A percentile compares a stretch with the other conserved stretches of the same genome.
Evolutionary conservation across 345 rosid species (phyloP).

Genomic region (Gossypium mustelinum): DNA sequence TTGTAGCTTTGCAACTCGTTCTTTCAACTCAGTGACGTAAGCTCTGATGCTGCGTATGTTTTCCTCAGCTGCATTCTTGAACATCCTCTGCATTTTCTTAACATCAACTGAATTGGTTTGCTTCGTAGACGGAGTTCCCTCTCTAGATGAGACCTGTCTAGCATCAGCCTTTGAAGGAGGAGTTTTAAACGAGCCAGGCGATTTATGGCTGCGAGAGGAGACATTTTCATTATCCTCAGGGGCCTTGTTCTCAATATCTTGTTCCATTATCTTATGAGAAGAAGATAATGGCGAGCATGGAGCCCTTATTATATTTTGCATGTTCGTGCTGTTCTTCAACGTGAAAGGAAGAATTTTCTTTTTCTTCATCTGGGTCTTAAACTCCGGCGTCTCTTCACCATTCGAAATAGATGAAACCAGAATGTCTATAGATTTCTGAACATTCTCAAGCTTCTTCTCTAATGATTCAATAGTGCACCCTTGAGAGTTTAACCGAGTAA

Average conservation of each 20-base stretch:
- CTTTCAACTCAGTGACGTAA: slow-evolving; percentile 85
- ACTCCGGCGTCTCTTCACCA: slow-evolving; percentile 45
- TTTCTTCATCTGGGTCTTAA: slow-evolving; percentile 49
- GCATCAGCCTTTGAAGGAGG: slow-evolving; percentile 43
- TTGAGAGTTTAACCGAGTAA: slow-evolving; percentile 68
- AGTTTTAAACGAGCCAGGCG: slow-evolving; percentile 30
- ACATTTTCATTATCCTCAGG: slow-evolving; percentile 45
- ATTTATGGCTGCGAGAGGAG: slow-evolving; percentile 27
- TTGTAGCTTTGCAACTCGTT: slow-evolving; percentile 92
- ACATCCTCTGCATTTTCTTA: slow-evolving; percentile 78
- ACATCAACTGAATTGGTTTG: slow-evolving; percentile 75
- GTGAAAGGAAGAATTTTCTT: slow-evolving; percentile 69
- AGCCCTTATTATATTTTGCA: slow-evolving; percentile 67
- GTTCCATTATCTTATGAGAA: slow-evolving; percentile 45
- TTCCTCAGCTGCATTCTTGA: slow-evolving; percentile 94
- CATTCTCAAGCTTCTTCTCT: slow-evolving; percentile 85
- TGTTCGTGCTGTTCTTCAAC: slow-evolving; percentile 59
- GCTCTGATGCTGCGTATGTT: slow-evolving; percentile 75
- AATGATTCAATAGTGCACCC: slow-evolving; percentile 58
- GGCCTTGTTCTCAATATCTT: slow-evolving; percentile 59
- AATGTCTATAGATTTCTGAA: slow-evolving; percentile 82
- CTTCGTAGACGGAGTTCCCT: slow-evolving; percentile 52
- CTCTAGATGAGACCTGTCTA: slow-evolving; percentile 42
- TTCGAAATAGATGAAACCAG: slow-evolving; percentile 57
- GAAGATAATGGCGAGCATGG: slow-evolving; percentile 85